phyloP scores from a whole-genome alignment of 1,139 yeast species.

The Saccharomycopsis hybrid region DNA sequence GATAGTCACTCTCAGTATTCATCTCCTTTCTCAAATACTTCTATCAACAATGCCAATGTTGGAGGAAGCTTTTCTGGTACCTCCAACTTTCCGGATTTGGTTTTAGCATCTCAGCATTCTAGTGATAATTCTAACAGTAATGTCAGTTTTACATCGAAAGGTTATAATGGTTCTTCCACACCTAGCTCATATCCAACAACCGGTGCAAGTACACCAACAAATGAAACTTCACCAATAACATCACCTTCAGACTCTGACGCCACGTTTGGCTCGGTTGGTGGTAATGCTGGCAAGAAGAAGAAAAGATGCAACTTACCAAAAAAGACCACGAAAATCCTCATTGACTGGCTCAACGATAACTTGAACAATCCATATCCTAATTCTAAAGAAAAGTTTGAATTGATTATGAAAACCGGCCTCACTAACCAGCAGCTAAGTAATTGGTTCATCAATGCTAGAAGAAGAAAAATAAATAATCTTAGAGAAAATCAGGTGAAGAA shows the following conservation, averaged over 20 bases:
- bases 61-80: not conserved
- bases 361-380: constrained; percentile 92
- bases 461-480: constrained; percentile 61
- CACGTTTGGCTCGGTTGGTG: not conserved
- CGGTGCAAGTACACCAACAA: not conserved
- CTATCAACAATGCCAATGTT: not conserved
- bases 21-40: not conserved
- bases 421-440: constrained; percentile 88
- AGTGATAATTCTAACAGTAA: not conserved
- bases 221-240: not conserved
- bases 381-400: constrained; percentile 76
- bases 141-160: not conserved
- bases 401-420: constrained; percentile 78
- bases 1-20: not conserved
- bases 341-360: constrained; percentile 81
- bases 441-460: constrained; percentile 95
- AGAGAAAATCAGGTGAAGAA: constrained; percentile 29
- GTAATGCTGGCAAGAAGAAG: constrained; percentile 21
- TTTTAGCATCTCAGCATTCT: no score
- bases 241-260: constrained; percentile 4
- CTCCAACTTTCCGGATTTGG: not conserved
- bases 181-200: not conserved
- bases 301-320: constrained; percentile 81
- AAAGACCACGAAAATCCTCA: constrained; percentile 74
- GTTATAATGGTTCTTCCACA: not conserved